phyloP scores from a whole-genome alignment of 495 filamentous ascomycete species.

The Lepraria neglecta region DNA sequence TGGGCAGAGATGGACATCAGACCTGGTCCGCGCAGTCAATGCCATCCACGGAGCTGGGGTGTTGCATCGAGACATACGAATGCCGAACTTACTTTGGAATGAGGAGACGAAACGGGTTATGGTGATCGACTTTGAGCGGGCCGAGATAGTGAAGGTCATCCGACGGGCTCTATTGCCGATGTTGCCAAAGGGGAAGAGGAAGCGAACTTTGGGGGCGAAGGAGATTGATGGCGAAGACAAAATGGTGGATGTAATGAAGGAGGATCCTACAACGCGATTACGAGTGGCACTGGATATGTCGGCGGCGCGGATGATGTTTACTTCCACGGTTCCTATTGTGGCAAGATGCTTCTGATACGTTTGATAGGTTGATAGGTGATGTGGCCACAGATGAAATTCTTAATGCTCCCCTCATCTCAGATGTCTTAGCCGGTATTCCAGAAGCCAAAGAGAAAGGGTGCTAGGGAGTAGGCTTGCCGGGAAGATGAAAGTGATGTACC shows the following conservation, averaged over 20 bases:
- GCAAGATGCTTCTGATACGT: not conserved
- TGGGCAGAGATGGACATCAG: slow-evolving; percentile 15
- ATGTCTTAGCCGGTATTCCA: not conserved
- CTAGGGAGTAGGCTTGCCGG: too few species aligned
- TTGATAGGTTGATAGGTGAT: not conserved
- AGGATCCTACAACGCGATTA: not conserved
- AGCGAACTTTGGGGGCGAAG: slow-evolving; percentile 9
- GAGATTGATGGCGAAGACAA: not conserved
- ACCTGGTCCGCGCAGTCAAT: slow-evolving; percentile 7
- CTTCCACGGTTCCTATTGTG: not conserved
- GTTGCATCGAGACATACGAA: slow-evolving; percentile 23
- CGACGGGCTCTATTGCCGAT: not conserved
- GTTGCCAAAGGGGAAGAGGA: slow-evolving; percentile 12
- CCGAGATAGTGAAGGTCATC: not conserved
- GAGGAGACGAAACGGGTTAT: slow-evolving; percentile 22
- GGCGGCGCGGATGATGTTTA: not conserved
- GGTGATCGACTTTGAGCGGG: slow-evolving; percentile 26
- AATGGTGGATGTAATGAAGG: not conserved
- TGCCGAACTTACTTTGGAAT: slow-evolving; percentile 26
- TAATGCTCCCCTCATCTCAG: not conserved
- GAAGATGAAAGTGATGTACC: too few species aligned
- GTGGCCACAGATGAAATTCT: not conserved
- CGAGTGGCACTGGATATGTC: not conserved
- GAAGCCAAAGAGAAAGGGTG: too few species aligned
- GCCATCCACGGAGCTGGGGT: slow-evolving; percentile 21